Evolutionary conservation across 805 yeast species (phyloP).

Genomic region (Nakazawaea wyomingensis): DNA sequence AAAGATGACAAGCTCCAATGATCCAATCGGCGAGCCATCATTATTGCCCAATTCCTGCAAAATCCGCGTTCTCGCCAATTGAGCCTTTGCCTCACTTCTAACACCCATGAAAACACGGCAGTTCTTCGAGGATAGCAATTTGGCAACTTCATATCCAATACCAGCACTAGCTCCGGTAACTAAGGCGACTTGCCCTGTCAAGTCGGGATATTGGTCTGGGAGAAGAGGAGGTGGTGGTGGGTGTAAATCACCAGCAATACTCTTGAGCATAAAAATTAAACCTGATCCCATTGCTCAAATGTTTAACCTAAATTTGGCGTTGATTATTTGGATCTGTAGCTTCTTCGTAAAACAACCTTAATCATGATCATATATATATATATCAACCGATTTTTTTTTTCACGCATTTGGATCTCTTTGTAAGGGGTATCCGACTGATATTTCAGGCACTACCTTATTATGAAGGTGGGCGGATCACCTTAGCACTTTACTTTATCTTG

Average conservation of each 20-base stretch:
- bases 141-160: slow-evolving; percentile 28
- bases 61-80: slow-evolving; percentile 23
- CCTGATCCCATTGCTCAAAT: not conserved
- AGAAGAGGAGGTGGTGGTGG: slow-evolving; percentile 20
- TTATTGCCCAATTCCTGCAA: slow-evolving; percentile 15
- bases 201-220: slow-evolving; percentile 29
- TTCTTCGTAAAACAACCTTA: no score
- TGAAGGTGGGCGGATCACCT: no score
- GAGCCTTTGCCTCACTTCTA: slow-evolving; percentile 24
- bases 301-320: no score
- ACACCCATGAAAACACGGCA: slow-evolving; percentile 33
- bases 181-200: slow-evolving; percentile 25
- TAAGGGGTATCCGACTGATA: no score
- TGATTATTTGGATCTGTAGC: no score
- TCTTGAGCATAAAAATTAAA: not conserved
- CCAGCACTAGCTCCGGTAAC: slow-evolving; percentile 18
- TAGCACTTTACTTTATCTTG: no score
- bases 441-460: no score
- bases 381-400: no score
- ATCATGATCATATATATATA: no score
- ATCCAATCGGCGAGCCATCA: slow-evolving; percentile 17
- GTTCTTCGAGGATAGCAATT: slow-evolving; percentile 24
- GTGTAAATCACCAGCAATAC: not conserved
- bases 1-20: slow-evolving; percentile 20
- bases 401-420: no score